Base-by-base conservation (phyloP, 2,329 filamentous ascomycete genomes). In the Epichloe sibirici region DNA sequence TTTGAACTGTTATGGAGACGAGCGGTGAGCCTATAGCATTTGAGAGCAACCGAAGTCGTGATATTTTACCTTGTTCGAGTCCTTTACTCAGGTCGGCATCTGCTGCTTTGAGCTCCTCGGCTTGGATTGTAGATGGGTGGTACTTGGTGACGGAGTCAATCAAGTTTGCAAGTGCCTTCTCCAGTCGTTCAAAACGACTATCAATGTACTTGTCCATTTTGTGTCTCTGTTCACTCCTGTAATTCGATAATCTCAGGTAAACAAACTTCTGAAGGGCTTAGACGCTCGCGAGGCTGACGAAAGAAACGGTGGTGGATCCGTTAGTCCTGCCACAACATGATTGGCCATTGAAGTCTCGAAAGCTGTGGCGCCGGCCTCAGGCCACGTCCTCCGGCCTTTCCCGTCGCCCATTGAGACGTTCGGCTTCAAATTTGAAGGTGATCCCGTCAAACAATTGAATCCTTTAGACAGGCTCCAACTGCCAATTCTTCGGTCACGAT, bases 71-170 rank as follows among this genome's bases (percentile, higher is more conserved):
- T 65, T 85, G 73, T 59, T 83, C 76, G 3, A 94, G 73, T 4
- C 85, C 81, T 57, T 75, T 71, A 59, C 73, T 77, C 45, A 94
- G 76, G 55, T 84, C 80, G 43, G 76, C 72, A 63, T 94, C 86
- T 25, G 87, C 88, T 7, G 75, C 72, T 17, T 86, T 73, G 9
- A 94, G 79, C 57, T 90, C 85, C 53, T 79, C 72, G 5, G 85
- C 86, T 28, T 83, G 79, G 38, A 74, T 68, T 4, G 79, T 72
- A 6, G 85, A 87, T 0, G 88, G 88, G 61, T 90, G 88, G 69
- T 90, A 91, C 57, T 88, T 86, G 5, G 86, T 77, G 56, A 94
- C 85, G 0, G 87, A 90, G 65, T 90, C 86, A 59, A 90, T 83
- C 37, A 94, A 74, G 31, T 73, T 81, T 12, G 78, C 76, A 21